Evolutionary conservation across 164 flowering plant genomes (phyloP), one percentile per base, ranked within the genome.

Genomic region (Akebia trifoliata): DNA sequence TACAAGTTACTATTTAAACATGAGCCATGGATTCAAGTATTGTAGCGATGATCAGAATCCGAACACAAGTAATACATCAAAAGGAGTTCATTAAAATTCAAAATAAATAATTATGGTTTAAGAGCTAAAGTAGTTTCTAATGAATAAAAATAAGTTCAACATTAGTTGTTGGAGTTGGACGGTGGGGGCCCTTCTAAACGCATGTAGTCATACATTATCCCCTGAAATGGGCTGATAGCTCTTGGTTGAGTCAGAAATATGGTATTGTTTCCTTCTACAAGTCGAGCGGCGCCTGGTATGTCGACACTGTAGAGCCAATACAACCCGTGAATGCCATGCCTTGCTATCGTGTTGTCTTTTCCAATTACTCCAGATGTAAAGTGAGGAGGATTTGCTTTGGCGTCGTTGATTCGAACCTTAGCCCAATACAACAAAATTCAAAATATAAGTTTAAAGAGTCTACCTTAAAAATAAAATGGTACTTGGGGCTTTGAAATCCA

Each of bases 291-390:
- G 0, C 79, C 69, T 0, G 59, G 66, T 0, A 87, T 64, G 6
- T 75, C 76, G 0, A 81, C 60, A 37, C 36, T 76, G 63, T 47
- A 83, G 1, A 85, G 63, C 77, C 87, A 68, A 59, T 83, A 80
- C 11, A 87, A 60, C 2, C 95, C 95, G 62, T 87, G 95, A 31
- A 81, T 83, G n/a, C 95, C 90, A 68, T 83, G 95, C 29, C 95
- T 73, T 2, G 85, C 81, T 4, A 85, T 81, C 0, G 90, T 18
- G 52, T 87, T 87, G 70, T 87, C 92, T 30, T 67, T 70, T 12
- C 95, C 95, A 18, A 87, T 75, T 17, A 61, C 21, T 17, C 84
- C 89, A 6, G 70, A 76, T 12, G 82, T 28, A 45, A 81, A 87
- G 3, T 74, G 65, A 1, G 80, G 79, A 2, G 62, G 62, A 29